These are phyloP conservation scores for Pythium pyrilobum DNA, from an alignment of 352 stramenopile species.

Conservation along the genomic window DNA sequence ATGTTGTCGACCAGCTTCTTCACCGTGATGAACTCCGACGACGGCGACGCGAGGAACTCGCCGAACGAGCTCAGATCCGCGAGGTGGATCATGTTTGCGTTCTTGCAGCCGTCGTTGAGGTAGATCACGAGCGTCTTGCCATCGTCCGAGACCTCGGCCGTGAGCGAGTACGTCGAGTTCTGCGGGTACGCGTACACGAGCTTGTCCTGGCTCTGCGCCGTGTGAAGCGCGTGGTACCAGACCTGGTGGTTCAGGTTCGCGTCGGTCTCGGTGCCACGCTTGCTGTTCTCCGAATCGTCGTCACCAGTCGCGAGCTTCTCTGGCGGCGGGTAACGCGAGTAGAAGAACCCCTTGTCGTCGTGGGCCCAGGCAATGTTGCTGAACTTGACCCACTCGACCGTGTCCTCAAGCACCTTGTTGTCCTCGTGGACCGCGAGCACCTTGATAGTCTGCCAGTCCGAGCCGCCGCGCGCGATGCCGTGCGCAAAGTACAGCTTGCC, in stretches of 20 bases:
- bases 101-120: constrained; percentile 84
- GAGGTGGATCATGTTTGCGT: constrained; percentile 85
- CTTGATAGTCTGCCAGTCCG: constrained; percentile 86
- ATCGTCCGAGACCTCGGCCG: constrained; percentile 67
- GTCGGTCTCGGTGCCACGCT: constrained; percentile 76
- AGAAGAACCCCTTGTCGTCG: constrained; percentile 85
- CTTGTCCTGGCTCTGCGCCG: constrained; percentile 60
- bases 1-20: constrained; percentile 87
- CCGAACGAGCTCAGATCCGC: constrained; percentile 51
- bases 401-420: constrained; percentile 68
- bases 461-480: constrained; percentile 73
- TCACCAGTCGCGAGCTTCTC: constrained; percentile 47
- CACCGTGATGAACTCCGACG: constrained; percentile 32
- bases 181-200: constrained; percentile 73
- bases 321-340: constrained; percentile 71
- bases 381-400: constrained; percentile 88
- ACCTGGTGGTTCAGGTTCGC: constrained; percentile 75
- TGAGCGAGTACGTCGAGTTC: constrained; percentile 69
- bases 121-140: constrained; percentile 72
- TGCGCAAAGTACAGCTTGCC: constrained; percentile 80
- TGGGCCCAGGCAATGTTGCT: constrained; percentile 76
- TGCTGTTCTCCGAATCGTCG: constrained; percentile 34
- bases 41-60: constrained; percentile 31
- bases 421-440: constrained; percentile 71
- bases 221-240: constrained; percentile 77